Percentiles rank a stretch among this genome's conserved stretches.
Evolutionary conservation across 2,329 filamentous ascomycete species (phyloP).

Genomic region (Zalaria obscura): DNA sequence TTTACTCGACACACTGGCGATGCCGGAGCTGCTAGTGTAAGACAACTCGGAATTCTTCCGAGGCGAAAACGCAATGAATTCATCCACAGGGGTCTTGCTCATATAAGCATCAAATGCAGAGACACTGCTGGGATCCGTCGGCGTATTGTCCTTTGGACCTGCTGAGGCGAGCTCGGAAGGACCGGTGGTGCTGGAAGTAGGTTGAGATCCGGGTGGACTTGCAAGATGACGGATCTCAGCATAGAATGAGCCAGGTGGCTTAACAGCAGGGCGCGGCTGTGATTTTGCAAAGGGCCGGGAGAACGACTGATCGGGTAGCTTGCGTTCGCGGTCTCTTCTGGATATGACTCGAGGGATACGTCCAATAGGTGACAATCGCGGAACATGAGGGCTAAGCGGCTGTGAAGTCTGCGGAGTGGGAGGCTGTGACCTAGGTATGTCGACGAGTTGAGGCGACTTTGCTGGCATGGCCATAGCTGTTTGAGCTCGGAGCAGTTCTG

Average conservation of each 20-base stretch:
- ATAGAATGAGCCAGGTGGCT: constrained; percentile 14
- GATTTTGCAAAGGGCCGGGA: constrained; percentile 59
- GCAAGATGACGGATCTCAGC: constrained; percentile 19
- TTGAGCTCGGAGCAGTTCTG: constrained; percentile 12
- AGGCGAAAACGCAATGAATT: constrained; percentile 63
- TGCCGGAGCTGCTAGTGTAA: constrained; percentile 51
- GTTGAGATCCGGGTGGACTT: constrained; percentile 13
- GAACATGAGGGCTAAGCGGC: background rate
- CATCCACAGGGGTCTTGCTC: constrained; percentile 16
- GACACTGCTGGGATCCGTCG: constrained; percentile 1
- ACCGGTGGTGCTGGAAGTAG: constrained; percentile 13
- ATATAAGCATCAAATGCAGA: background rate
- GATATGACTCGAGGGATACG: constrained; percentile 74
- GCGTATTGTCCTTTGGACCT: constrained; percentile 10
- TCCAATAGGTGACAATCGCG: constrained; percentile 61
- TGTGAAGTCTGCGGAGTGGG: too few species aligned
- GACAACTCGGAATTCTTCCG: constrained; percentile 58
- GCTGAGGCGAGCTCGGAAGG: constrained; percentile 10
- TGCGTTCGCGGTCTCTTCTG: constrained; percentile 45
- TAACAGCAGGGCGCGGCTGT: constrained; percentile 21
- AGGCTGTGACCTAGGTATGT: constrained; percentile 7
- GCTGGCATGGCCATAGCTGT: constrained; percentile 8
- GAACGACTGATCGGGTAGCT: constrained; percentile 63
- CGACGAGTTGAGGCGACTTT: constrained; percentile 9
- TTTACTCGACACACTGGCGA: constrained; percentile 30